Conservation (phyloP, 768 basidiomycete genomes). For the Kwoniella europaea region DNA sequence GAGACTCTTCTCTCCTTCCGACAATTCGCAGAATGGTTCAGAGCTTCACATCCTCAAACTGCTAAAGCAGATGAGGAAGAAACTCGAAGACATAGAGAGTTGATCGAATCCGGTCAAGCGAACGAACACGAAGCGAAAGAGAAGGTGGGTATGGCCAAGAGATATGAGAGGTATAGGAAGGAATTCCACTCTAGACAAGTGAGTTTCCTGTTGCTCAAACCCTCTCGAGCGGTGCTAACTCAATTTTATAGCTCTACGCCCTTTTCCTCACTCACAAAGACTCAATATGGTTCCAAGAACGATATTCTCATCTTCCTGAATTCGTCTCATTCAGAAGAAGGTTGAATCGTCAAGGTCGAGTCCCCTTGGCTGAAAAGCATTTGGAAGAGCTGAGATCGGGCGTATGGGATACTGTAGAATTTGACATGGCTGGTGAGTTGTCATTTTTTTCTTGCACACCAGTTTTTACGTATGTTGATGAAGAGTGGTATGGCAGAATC, state of each 20-base stretch:
- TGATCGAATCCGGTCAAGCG: slow-evolving; percentile 30
- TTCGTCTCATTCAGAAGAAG: slow-evolving; percentile 73
- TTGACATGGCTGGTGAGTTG: slow-evolving; percentile 34
- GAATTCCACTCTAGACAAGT: slow-evolving; percentile 87
- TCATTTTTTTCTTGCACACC: too few species aligned
- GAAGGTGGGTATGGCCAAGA: slow-evolving; percentile 56
- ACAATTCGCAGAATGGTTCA: slow-evolving; percentile 52
- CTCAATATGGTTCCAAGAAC: slow-evolving; percentile 96
- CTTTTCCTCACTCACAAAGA: slow-evolving; percentile 94
- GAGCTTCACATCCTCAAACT: slow-evolving; percentile 46
- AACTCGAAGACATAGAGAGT: slow-evolving; percentile 27
- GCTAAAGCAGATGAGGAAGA: slow-evolving; percentile 52
- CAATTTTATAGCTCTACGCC: slow-evolving; percentile 73
- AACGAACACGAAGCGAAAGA: slow-evolving; percentile 28
- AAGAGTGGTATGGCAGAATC: slow-evolving; percentile 62
- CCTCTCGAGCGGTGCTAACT: too few species aligned
- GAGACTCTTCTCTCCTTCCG: slow-evolving; percentile 42
- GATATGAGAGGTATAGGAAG: slow-evolving; percentile 94
- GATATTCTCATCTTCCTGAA: slow-evolving; percentile 81
- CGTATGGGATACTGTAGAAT: slow-evolving; percentile 68
- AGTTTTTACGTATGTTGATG: slow-evolving; percentile 12
- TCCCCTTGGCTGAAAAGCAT: slow-evolving; percentile 72
- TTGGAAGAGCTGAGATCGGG: slow-evolving; percentile 80
- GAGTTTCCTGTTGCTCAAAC: slow-evolving; percentile 55
- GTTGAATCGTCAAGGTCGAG: slow-evolving; percentile 84